Evolutionary conservation across 768 basidiomycete genomes (phyloP).

Genomic region (Amanita rubescens): DNA sequence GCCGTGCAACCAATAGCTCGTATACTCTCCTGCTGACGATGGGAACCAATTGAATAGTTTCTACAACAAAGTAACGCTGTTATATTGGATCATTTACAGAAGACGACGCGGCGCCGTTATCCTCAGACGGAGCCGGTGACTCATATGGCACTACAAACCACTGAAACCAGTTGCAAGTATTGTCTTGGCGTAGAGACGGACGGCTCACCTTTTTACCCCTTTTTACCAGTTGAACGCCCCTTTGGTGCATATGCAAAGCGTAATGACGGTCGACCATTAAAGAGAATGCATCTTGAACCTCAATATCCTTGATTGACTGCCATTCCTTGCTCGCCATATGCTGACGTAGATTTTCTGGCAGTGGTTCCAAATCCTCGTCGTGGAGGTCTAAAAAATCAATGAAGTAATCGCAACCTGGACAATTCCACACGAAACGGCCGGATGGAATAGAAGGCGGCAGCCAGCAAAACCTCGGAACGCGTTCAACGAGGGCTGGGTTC

Average conservation of each 20-base stretch:
- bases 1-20: too few species aligned
- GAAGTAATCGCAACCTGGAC: conserved; percentile 38
- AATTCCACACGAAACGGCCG: conserved; percentile 45
- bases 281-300: conserved; percentile 17
- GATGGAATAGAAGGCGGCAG: conserved; percentile 31
- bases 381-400: conserved; percentile 40
- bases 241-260: conserved; percentile 1
- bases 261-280: conserved; percentile 25
- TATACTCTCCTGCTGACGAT: too few species aligned
- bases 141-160: neutral
- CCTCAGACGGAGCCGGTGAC: too few species aligned
- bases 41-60: too few species aligned
- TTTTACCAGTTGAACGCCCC: neutral
- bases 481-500: conserved; percentile 14
- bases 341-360: conserved; percentile 15
- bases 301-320: conserved; percentile 25
- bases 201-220: neutral
- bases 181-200: neutral
- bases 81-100: too few species aligned
- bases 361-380: conserved; percentile 21
- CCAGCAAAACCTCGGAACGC: conserved; percentile 30
- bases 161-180: neutral
- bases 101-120: too few species aligned
- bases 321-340: conserved; percentile 26
- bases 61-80: too few species aligned